phyloP scores from a whole-genome alignment of 2,329 filamentous ascomycete species.

The Aspergillus ustus region DNA sequence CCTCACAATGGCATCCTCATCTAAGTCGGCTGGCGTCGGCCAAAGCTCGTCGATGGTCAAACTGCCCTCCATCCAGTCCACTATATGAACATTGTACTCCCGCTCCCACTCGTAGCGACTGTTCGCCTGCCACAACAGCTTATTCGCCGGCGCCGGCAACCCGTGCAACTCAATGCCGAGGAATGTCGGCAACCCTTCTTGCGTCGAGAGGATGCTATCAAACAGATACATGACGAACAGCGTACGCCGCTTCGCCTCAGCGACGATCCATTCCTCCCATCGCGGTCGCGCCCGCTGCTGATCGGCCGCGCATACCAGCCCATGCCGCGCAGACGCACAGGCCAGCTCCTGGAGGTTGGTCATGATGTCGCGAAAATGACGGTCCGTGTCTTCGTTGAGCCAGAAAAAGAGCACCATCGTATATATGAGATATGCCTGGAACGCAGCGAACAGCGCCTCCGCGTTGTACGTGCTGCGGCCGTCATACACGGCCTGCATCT shows the following conservation, averaged over 20 bases:
- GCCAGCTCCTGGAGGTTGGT: conserved; percentile 57
- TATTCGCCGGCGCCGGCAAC: conserved; percentile 49
- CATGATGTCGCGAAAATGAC: conserved; percentile 50
- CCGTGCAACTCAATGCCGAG: conserved; percentile 55
- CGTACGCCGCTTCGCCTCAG: conserved; percentile 57
- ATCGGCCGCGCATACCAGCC: conserved; percentile 53
- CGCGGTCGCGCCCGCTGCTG: conserved; percentile 42
- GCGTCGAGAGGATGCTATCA: conserved; percentile 53
- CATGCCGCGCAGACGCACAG: conserved; percentile 41
- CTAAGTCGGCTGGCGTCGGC: conserved; percentile 44
- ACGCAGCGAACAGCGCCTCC: conserved; percentile 46
- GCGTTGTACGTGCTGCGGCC: conserved; percentile 29
- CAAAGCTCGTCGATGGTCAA: conserved; percentile 58
- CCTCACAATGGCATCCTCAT: conserved; percentile 32
- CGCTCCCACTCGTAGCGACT: conserved; percentile 48
- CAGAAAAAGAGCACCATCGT: conserved; percentile 54
- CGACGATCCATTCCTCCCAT: conserved; percentile 60
- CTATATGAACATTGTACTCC: conserved; percentile 48
- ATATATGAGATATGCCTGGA: conserved; percentile 59
- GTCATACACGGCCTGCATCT: conserved; percentile 49
- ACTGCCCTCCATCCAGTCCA: conserved; percentile 45
- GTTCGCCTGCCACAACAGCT: conserved; percentile 49
- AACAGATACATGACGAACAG: conserved; percentile 60
- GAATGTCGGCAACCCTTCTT: conserved; percentile 54
- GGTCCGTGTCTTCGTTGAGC: conserved; percentile 30